phyloP scores from a whole-genome alignment of 495 filamentous ascomycete genomes.

The Podospora comata region DNA sequence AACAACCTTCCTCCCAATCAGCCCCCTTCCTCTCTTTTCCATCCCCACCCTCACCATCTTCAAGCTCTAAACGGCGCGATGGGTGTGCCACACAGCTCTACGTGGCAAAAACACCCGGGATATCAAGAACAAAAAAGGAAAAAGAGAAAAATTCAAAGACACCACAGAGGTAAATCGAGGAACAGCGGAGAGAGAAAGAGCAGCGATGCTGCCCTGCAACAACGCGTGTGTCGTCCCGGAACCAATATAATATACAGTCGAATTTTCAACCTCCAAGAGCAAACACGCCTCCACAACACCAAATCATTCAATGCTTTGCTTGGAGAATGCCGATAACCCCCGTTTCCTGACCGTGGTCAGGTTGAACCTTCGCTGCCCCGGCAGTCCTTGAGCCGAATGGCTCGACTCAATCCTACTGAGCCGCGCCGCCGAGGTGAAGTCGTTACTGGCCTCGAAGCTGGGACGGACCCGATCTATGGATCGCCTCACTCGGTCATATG shows the following conservation, averaged over 20 bases:
- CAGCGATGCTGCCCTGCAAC: not conserved
- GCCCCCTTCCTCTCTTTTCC: not conserved
- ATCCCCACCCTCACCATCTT: not conserved
- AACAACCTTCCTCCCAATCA: not conserved
- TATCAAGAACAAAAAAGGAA: slow-evolving; percentile 25
- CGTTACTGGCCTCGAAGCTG: slow-evolving; percentile 80
- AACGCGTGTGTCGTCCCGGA: not conserved
- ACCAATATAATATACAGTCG: slow-evolving; percentile 16
- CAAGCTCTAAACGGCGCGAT: slow-evolving; percentile 1
- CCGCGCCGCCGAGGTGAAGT: slow-evolving; percentile 85
- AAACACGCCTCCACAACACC: not conserved
- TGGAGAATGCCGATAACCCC: slow-evolving; percentile 38
- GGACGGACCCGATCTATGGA: slow-evolving; percentile 72
- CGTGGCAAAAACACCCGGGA: slow-evolving; percentile 17
- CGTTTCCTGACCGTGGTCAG: slow-evolving; percentile 35
- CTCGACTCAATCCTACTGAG: slow-evolving; percentile 79
- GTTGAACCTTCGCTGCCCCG: slow-evolving; percentile 33
- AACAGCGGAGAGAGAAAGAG: slow-evolving; percentile 15
- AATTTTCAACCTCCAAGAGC: not conserved
- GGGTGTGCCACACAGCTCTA: not conserved
- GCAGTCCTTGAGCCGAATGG: slow-evolving; percentile 40
- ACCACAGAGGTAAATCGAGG: slow-evolving; percentile 15
- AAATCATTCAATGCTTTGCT: slow-evolving; percentile 33
- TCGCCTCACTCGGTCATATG: slow-evolving; percentile 71
- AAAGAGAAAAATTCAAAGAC: slow-evolving; percentile 13